Conservation (phyloP, 768 basidiomycete species). For the Auricularia heimuer region DNA sequence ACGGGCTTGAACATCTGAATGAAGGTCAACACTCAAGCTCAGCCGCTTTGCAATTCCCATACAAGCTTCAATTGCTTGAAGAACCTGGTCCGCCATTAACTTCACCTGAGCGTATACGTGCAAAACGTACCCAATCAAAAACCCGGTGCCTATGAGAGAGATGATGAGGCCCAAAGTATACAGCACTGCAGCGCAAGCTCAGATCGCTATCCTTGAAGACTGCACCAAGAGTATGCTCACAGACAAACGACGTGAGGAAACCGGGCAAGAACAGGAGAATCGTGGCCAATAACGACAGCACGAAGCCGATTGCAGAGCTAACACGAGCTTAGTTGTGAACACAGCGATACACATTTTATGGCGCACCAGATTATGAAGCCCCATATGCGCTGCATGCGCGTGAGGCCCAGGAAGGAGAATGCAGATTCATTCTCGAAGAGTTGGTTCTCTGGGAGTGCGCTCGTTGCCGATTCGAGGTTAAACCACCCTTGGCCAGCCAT, state of each 20-base stretch:
- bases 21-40: not conserved
- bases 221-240: constrained; percentile 34
- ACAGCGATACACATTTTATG: not conserved
- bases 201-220: not conserved
- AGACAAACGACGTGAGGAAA: constrained; percentile 56
- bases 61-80: constrained; percentile 73
- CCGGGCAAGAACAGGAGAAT: constrained; percentile 63
- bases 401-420: constrained; percentile 69
- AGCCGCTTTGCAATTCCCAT: constrained; percentile 13
- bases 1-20: constrained; percentile 90
- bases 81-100: constrained; percentile 38
- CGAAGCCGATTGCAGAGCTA: constrained; percentile 67
- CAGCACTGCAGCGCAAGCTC: constrained; percentile 40
- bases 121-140: constrained; percentile 72
- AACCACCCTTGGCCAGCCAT: constrained; percentile 74
- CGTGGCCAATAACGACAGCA: constrained; percentile 69
- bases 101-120: constrained; percentile 1
- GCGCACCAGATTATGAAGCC: constrained; percentile 78
- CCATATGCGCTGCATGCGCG: constrained; percentile 72
- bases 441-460: constrained; percentile 61
- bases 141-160: constrained; percentile 80
- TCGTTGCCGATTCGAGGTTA: constrained; percentile 63
- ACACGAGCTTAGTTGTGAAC: constrained; percentile 4
- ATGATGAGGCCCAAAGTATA: constrained; percentile 76
- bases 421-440: constrained; percentile 88